Percentiles rank a stretch among this genome's conserved stretches.
Evolutionary conservation across 257 asterid species (phyloP).

Genomic region (Ajuga chamaepitys): DNA sequence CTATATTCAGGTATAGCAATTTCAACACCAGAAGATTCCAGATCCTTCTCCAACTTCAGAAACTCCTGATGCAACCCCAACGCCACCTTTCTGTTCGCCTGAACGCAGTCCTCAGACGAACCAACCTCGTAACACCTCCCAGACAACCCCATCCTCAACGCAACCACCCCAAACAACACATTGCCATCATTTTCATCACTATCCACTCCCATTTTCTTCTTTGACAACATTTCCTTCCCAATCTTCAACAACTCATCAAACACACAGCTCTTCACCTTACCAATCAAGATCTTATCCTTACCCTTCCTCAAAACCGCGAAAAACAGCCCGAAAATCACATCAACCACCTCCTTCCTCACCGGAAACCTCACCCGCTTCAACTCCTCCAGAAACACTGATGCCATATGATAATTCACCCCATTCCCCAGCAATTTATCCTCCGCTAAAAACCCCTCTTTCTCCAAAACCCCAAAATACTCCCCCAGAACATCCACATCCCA

Average conservation of each 20-base stretch:
- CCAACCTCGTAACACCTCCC: constrained; percentile 57
- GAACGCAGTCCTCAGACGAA: constrained; percentile 53
- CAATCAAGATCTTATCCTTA: constrained; percentile 64
- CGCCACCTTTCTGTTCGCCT: constrained; percentile 74
- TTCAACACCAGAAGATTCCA: constrained; percentile 48
- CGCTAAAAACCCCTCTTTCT: constrained; percentile 51
- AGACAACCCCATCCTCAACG: constrained; percentile 62
- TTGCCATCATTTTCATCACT: constrained; percentile 37
- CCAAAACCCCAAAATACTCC: constrained; percentile 42
- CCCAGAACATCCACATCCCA: constrained; percentile 64
- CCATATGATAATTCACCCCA: constrained; percentile 87
- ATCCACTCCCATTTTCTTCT: constrained; percentile 37
- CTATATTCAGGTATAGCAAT: constrained; percentile 44
- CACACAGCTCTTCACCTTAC: constrained; percentile 67
- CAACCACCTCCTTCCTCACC: constrained; percentile 45
- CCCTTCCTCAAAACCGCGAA: constrained; percentile 42
- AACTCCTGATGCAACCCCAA: constrained; percentile 71
- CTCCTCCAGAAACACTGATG: constrained; percentile 80
- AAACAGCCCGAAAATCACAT: constrained; percentile 54
- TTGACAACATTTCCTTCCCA: constrained; percentile 47
- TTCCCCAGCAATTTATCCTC: constrained; percentile 68
- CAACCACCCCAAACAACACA: constrained; percentile 49
- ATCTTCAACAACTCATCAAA: constrained; percentile 57
- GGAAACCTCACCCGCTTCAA: constrained; percentile 56
- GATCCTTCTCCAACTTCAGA: constrained; percentile 69